These are phyloP conservation scores for Pleurotus tuber-regium DNA, from an alignment of 768 basidiomycete species.

Conservation along the genomic window DNA sequence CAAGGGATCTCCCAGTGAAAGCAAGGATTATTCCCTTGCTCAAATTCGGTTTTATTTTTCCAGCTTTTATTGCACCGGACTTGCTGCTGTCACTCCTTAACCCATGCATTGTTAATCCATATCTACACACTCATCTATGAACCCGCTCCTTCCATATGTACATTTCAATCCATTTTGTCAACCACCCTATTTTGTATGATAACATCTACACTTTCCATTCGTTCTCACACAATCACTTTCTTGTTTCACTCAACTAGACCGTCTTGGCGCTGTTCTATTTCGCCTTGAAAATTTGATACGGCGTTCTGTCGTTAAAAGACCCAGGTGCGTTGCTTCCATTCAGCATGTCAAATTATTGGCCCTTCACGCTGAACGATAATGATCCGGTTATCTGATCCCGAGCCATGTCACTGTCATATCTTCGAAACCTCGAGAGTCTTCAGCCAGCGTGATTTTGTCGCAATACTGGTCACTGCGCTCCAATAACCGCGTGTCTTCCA, in stretches of 20 bases:
- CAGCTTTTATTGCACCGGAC: background rate
- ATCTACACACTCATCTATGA: too few relatives aligned
- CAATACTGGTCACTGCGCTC: too few relatives aligned
- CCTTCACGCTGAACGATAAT: too few relatives aligned
- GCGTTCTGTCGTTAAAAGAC: background rate
- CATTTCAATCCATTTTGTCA: constrained; percentile 2
- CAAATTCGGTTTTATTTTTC: background rate
- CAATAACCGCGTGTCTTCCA: too few relatives aligned
- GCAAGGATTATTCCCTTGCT: background rate
- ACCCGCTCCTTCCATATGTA: constrained; percentile 1
- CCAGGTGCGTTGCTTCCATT: background rate
- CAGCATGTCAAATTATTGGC: background rate
- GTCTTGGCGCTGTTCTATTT: background rate
- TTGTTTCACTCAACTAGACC: background rate
- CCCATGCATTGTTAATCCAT: background rate
- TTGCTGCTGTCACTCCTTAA: background rate
- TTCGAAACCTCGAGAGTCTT: too few relatives aligned
- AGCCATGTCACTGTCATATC: too few relatives aligned
- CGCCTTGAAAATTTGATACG: background rate
- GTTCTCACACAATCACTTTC: too few relatives aligned
- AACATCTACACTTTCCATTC: too few relatives aligned
- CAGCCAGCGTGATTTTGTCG: too few relatives aligned
- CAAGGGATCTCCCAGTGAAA: background rate
- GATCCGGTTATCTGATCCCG: too few relatives aligned
- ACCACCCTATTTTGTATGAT: constrained; percentile 9